Evolutionary conservation across 164 flowering plant genomes (phyloP).

Genomic region (Nymphaea thermarum): DNA sequence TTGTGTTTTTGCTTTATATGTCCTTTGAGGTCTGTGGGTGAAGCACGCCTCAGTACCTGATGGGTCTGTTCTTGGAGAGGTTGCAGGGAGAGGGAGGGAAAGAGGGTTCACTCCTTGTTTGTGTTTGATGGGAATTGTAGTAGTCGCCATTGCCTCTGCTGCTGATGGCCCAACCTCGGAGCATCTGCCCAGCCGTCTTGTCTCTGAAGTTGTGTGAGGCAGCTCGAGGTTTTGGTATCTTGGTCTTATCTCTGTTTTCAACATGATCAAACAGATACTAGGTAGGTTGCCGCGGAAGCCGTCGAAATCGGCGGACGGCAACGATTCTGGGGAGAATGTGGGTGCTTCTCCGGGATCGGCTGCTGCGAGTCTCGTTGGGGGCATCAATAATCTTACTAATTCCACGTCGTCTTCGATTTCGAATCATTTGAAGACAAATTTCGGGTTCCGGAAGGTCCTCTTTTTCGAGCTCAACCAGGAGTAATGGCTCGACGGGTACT

Average conservation of each 20-base stretch:
- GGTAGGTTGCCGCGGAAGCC: constrained; percentile 69
- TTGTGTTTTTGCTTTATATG: neutral
- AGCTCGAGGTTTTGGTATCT: neutral
- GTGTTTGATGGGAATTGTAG: neutral
- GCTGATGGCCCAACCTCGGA: neutral
- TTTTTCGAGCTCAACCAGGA: constrained; percentile 11
- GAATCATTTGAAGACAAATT: constrained; percentile 17
- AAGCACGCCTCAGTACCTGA: no score
- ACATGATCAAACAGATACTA: constrained; percentile 65
- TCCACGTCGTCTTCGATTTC: constrained; percentile 8
- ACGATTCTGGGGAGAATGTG: constrained; percentile 18
- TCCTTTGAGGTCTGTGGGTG: neutral
- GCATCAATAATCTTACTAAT: neutral
- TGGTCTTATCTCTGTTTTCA: neutral
- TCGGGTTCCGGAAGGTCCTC: constrained; percentile 21
- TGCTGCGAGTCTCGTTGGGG: constrained; percentile 11
- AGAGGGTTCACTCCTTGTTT: neutral
- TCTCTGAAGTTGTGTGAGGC: neutral
- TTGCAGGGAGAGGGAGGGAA: neutral
- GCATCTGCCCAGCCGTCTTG: neutral
- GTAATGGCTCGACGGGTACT: constrained; percentile 19
- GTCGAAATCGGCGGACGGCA: constrained; percentile 39
- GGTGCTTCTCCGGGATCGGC: constrained; percentile 12
- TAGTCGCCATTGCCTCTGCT: neutral
- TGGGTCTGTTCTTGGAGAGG: no score